phyloP scores from a whole-genome alignment of 257 asterid species.

The Solanum ahanhuiri region DNA sequence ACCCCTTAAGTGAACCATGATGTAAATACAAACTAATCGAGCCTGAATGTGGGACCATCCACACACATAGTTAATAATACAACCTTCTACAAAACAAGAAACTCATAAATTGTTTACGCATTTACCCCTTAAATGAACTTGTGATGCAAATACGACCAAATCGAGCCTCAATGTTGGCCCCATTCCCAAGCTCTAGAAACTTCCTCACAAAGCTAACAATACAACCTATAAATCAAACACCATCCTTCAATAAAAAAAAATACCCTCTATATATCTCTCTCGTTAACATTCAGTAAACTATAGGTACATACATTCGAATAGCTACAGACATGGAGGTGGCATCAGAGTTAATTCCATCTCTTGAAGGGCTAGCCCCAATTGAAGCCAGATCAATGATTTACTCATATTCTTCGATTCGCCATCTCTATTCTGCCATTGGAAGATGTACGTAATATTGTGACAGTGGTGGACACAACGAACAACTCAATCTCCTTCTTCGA shows the following conservation, averaged over 20 bases:
- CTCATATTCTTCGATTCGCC: background rate
- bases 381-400: background rate
- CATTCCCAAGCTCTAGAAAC: background rate
- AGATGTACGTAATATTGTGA: background rate
- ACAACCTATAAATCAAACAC: background rate
- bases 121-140: background rate
- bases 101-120: no score
- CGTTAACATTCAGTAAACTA: background rate
- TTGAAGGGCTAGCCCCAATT: background rate
- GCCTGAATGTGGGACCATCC: background rate
- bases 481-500: background rate
- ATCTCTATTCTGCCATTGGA: no score
- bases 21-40: background rate
- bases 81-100: background rate
- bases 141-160: background rate
- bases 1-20: background rate
- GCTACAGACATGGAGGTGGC: background rate
- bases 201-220: background rate
- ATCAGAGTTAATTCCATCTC: background rate
- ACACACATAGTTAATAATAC: background rate
- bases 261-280: background rate
- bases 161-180: background rate
- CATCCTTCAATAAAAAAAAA: background rate
- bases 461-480: background rate
- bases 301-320: background rate